Evolutionary conservation across 179 eudicot species (phyloP).

Genomic region (Vitellaria paradoxa): DNA sequence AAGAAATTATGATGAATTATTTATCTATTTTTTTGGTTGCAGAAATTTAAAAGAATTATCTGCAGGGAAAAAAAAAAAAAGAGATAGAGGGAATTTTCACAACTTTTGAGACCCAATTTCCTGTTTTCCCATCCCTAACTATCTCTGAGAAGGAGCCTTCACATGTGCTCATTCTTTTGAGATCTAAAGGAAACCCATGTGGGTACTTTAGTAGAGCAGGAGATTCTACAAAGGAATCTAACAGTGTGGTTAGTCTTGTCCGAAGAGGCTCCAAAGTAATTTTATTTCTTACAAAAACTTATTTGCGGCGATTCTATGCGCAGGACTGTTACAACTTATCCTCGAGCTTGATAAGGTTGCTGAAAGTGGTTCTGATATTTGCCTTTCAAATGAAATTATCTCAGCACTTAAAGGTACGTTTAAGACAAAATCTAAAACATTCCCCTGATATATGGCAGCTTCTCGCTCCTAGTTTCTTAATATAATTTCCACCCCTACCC

Average conservation of each 20-base stretch:
- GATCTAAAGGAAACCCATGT: background rate
- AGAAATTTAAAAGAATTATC: background rate
- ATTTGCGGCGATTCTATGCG: background rate
- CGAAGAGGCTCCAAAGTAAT: background rate
- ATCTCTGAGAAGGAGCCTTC: background rate
- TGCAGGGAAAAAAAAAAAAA: background rate
- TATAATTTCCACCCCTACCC: no score
- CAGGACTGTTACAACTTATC: slow-evolving; percentile 23
- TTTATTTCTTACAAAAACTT: background rate
- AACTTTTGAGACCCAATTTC: background rate
- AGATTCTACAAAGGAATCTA: background rate
- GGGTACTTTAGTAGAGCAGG: background rate
- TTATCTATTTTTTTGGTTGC: no score
- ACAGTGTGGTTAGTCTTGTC: background rate
- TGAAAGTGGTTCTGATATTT: slow-evolving; percentile 8
- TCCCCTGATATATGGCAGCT: background rate
- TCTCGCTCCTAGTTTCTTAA: no score
- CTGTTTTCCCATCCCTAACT: background rate
- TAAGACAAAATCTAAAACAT: background rate
- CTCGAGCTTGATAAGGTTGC: slow-evolving; percentile 21
- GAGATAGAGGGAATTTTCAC: background rate
- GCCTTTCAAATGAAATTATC: slow-evolving; percentile 11
- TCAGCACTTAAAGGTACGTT: slow-evolving; percentile 19
- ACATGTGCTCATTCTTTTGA: background rate
- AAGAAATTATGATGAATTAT: background rate